Evolutionary conservation across 2,329 filamentous ascomycete species (phyloP).

Genomic region (Paraphaeosphaeria sporulosa): DNA sequence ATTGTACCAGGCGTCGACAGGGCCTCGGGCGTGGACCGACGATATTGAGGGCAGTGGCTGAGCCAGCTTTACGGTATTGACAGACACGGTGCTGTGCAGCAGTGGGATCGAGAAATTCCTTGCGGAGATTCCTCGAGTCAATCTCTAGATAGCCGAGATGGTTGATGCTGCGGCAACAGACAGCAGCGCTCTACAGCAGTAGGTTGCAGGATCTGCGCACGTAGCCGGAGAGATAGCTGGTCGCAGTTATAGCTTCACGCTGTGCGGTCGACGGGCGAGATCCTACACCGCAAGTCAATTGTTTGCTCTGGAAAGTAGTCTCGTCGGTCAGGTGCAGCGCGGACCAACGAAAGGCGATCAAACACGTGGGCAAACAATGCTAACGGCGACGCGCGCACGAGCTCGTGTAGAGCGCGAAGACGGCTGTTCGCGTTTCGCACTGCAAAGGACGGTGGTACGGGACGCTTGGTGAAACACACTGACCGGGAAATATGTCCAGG

Average conservation of each 20-base stretch:
- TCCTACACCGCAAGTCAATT: constrained; percentile 46
- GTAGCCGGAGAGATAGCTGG: constrained; percentile 37
- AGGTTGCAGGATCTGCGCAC: constrained; percentile 40
- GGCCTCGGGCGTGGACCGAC: constrained; percentile 81
- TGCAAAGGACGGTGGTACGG: constrained; percentile 26
- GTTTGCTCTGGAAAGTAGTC: constrained; percentile 38
- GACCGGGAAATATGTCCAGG: constrained; percentile 23
- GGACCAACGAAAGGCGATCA: constrained; percentile 34
- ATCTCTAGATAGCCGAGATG: constrained; percentile 37
- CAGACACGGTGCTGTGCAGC: constrained; percentile 17
- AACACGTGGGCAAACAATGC: constrained; percentile 43
- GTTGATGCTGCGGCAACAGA: constrained; percentile 24
- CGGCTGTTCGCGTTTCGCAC: constrained; percentile 24
- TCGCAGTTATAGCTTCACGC: constrained; percentile 36
- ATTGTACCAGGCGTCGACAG: constrained; percentile 76
- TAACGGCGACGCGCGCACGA: constrained; percentile 19
- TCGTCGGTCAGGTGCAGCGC: constrained; percentile 30
- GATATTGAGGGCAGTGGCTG: constrained; percentile 78
- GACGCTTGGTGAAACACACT: constrained; percentile 31
- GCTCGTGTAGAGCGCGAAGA: constrained; percentile 19
- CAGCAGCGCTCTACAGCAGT: constrained; percentile 35
- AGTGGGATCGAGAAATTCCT: constrained; percentile 18
- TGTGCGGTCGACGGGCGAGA: constrained; percentile 26
- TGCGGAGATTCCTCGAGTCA: constrained; percentile 27
- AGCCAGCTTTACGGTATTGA: constrained; percentile 87